Base-by-base conservation (phyloP, 2,329 filamentous ascomycete genomes). In the Phyllosticta capitalensis region DNA sequence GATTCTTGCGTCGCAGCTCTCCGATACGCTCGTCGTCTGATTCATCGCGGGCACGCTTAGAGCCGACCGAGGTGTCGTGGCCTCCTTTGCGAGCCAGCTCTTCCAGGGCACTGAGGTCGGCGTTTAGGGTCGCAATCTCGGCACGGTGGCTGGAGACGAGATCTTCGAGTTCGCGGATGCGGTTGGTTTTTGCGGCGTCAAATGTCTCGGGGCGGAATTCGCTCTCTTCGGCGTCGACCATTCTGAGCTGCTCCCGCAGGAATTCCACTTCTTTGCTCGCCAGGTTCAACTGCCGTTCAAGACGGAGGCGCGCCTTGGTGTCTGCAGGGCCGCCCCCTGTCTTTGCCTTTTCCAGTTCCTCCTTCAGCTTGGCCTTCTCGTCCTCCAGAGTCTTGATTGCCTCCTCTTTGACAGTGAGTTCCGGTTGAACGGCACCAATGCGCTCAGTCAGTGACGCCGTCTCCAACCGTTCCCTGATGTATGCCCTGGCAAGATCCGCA, bases 181-280 rank as follows among this genome's bases (percentile, higher is more conserved):
- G 87, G 63, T 86, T 80, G 0, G 81, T 77, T 63, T 91, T 92
- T 20, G 84, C 81, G 64, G 88, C 83, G 67, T 99, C 90, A 58
- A 88, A 87, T 51, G 83, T 85, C 33, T 90, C 89, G 0, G 89
- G 84, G 59, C 92, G 85, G 75, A 96, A 88, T 0, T 92, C 92
- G 57, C 85, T 83, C 67, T 97, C 92, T 72, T 99, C 94, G 0
- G 84, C 83, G 67, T 97, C 90, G 62, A 95, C 76, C 0, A 89
- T 87, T 74, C 92, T 92, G 58, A 97, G 81, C 72, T 99, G 94
- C 0, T 90, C 92, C 21, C 94, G 88, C 6, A 99, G 81, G 70
- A 95, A 96, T 65, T 96, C 92, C 0, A 94, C 90, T 71, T 99
- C 95, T 69, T 96, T 96, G 22, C 90, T 81, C 0, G 92, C 90